phyloP scores from a whole-genome alignment of 768 basidiomycete species.

The Lentinula sp. region DNA sequence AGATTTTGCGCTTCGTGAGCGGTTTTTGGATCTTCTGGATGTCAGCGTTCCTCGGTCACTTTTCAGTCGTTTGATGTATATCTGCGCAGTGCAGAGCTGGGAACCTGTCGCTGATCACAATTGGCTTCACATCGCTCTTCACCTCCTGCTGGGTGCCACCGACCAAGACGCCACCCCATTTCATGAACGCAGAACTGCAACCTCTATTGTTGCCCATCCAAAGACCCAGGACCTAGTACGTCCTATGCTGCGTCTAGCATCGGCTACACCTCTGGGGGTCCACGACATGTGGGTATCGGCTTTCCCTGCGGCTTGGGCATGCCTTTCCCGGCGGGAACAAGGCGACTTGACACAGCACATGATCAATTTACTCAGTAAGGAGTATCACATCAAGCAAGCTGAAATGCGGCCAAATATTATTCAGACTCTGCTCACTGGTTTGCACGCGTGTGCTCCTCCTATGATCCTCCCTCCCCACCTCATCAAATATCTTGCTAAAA shows the following conservation, averaged over 20 bases:
- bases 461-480: constrained; percentile 92
- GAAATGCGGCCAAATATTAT: constrained; percentile 89
- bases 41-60: constrained; percentile 81
- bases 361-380: constrained; percentile 86
- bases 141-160: constrained; percentile 71
- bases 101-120: constrained; percentile 87
- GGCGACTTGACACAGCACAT: constrained; percentile 83
- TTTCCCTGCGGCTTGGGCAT: constrained; percentile 83
- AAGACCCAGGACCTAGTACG: constrained; percentile 55
- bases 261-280: constrained; percentile 69
- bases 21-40: constrained; percentile 88
- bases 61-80: constrained; percentile 77
- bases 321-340: constrained; percentile 83
- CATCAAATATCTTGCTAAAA: constrained; percentile 93
- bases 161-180: constrained; percentile 34
- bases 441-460: constrained; percentile 79
- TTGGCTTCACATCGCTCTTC: constrained; percentile 90
- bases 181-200: constrained; percentile 34
- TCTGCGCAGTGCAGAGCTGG: constrained; percentile 93
- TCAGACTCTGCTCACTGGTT: constrained; percentile 81
- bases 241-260: constrained; percentile 78
- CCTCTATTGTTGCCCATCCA: constrained; percentile 29
- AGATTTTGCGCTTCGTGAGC: constrained; percentile 70
- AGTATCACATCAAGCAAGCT: constrained; percentile 86
- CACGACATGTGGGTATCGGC: constrained; percentile 84